Conservation (phyloP, 106 monocot species). For the Dendrobium nobile region DNA sequence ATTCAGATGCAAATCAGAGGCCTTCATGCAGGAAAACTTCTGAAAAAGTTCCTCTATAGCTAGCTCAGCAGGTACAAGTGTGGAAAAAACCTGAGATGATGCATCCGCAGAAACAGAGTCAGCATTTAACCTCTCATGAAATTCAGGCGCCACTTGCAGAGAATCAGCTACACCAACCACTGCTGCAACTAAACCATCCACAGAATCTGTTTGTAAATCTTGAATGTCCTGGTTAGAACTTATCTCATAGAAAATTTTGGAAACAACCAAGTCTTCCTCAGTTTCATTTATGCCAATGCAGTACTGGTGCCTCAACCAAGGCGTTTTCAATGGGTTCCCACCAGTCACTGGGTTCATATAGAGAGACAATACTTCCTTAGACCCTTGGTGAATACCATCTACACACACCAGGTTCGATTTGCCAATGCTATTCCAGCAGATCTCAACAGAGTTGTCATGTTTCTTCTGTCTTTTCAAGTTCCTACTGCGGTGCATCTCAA, state of each 20-base stretch:
- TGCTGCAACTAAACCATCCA: conserved; percentile 10
- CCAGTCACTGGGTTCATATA: conserved; percentile 24
- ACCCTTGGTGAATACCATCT: conserved; percentile 55
- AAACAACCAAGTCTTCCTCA: conserved; percentile 57
- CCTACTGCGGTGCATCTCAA: conserved; percentile 29
- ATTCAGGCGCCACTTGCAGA: conserved; percentile 10
- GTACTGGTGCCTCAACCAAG: conserved; percentile 93
- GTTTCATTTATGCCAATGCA: conserved; percentile 38
- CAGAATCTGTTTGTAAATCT: conserved; percentile 4
- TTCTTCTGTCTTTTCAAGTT: conserved; percentile 16
- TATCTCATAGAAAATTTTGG: conserved; percentile 64
- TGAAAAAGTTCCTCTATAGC: background rate
- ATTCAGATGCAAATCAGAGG: no score
- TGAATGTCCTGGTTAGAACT: conserved; percentile 15
- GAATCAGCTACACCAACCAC: conserved; percentile 7
- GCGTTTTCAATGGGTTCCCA: conserved; percentile 47
- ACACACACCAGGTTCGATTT: conserved; percentile 41
- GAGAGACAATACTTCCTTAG: conserved; percentile 52
- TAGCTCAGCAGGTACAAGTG: background rate
- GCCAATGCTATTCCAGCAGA: conserved; percentile 59
- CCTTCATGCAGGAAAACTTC: background rate
- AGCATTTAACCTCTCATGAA: conserved; percentile 10
- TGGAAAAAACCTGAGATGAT: conserved; percentile 14
- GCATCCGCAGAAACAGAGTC: conserved; percentile 2
- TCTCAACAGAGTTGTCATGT: conserved; percentile 13